phyloP scores from a whole-genome alignment of 179 eudicot genomes.

The Beta corolliflora region DNA sequence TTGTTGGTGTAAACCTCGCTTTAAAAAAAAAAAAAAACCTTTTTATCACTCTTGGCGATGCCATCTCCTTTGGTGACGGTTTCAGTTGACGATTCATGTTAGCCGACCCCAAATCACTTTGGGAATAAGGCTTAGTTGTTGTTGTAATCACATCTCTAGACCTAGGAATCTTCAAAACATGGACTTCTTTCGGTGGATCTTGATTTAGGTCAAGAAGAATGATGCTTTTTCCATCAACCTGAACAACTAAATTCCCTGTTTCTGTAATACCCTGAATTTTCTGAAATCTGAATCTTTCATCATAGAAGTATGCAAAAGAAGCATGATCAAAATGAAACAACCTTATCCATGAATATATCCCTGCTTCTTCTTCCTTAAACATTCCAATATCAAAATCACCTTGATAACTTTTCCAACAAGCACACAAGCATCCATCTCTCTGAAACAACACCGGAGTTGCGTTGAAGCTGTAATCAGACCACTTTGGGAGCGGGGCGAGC shows the following conservation, averaged over 20 bases:
- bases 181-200: slow-evolving; percentile 7
- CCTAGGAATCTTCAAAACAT: not conserved
- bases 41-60: no score
- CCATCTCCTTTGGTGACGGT: no score
- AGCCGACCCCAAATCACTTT: no score
- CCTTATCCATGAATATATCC: not conserved
- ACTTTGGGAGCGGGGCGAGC: not conserved
- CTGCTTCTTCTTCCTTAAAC: not conserved
- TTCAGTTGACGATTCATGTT: no score
- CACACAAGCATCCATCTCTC: slow-evolving; percentile 5
- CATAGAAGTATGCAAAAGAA: not conserved
- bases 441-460: not conserved
- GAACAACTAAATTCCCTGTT: not conserved
- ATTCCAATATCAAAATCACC: not conserved
- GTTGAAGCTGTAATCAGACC: not conserved
- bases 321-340: slow-evolving; percentile 11
- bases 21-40: no score
- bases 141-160: not conserved
- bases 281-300: not conserved
- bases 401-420: slow-evolving; percentile 2
- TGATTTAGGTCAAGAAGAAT: not conserved
- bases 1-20: no score
- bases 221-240: not conserved
- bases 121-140: no score
- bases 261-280: not conserved